Percentiles rank a stretch among this genome's conserved stretches.
phyloP scores from a whole-genome alignment of 2,329 filamentous ascomycete species.

The Pseudogymnoascus sp. region DNA sequence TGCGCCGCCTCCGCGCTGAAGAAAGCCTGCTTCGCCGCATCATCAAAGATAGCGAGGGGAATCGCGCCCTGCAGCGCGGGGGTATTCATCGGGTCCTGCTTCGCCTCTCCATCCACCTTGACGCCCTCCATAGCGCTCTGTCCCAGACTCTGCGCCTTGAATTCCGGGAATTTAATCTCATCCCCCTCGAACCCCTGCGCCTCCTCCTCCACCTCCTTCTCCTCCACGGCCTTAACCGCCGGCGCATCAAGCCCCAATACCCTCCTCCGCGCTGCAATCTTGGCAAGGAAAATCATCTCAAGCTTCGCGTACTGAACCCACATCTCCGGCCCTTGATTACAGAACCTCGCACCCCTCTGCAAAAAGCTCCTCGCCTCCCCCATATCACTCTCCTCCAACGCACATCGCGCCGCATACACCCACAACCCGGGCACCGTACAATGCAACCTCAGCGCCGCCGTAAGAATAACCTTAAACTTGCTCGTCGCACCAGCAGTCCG shows the following conservation, averaged over 20 bases:
- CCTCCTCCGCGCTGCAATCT: slow-evolving; percentile 64
- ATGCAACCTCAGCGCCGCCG: slow-evolving; percentile 70
- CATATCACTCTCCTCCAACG: slow-evolving; percentile 82
- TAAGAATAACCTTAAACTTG: slow-evolving; percentile 55
- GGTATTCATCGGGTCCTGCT: slow-evolving; percentile 41
- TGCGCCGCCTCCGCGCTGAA: slow-evolving; percentile 58
- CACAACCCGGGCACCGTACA: slow-evolving; percentile 76
- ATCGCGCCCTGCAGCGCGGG: slow-evolving; percentile 90
- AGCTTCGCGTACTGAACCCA: slow-evolving; percentile 88
- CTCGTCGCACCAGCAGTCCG: slow-evolving; percentile 57
- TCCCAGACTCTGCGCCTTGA: slow-evolving; percentile 34
- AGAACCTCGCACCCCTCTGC: slow-evolving; percentile 86
- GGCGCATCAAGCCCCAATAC: slow-evolving; percentile 52
- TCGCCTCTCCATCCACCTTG: slow-evolving; percentile 40
- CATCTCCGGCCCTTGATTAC: slow-evolving; percentile 60
- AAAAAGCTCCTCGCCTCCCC: slow-evolving; percentile 74
- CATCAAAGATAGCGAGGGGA: slow-evolving; percentile 83
- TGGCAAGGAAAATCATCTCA: slow-evolving; percentile 86
- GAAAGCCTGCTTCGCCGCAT: slow-evolving; percentile 69
- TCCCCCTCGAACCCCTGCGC: slow-evolving; percentile 30
- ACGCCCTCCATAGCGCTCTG: slow-evolving; percentile 41
- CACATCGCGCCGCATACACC: slow-evolving; percentile 71
- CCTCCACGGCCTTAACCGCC: slow-evolving; percentile 32
- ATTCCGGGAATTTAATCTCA: slow-evolving; percentile 47
- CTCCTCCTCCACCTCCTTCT: slow-evolving; percentile 28